Conservation (phyloP, 2,329 filamentous ascomycete species). For the Cercospora zeina region DNA sequence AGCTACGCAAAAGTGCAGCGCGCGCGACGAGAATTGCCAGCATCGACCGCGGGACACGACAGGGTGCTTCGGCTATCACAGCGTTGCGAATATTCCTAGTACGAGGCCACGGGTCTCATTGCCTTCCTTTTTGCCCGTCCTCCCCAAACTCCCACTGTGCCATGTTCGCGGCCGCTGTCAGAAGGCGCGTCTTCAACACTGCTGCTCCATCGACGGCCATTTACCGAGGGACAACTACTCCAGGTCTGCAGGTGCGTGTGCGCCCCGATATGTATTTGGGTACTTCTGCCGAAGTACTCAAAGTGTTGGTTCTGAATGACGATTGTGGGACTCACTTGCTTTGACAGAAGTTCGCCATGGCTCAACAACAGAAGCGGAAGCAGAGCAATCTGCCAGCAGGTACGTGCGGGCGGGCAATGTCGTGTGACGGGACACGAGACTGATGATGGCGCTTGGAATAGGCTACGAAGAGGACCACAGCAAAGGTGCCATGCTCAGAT, state of each 20-base stretch:
- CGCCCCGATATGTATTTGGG: constrained; percentile 3
- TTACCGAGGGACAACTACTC: constrained; percentile 32
- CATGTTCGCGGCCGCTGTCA: constrained; percentile 35
- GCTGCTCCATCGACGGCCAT: constrained; percentile 23
- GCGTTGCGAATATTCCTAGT: constrained; percentile 10
- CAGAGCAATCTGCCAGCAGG: constrained; percentile 51
- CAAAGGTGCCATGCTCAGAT: constrained; percentile 79
- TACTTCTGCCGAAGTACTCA: constrained; percentile 7
- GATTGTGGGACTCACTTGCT: constrained; percentile 2
- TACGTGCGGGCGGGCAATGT: constrained; percentile 35
- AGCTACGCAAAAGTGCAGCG: constrained; percentile 8
- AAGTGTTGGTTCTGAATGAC: not conserved
- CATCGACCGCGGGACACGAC: constrained; percentile 19
- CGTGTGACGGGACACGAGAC: not conserved
- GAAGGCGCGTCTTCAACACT: constrained; percentile 29
- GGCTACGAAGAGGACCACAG: constrained; percentile 78
- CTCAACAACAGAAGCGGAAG: constrained; percentile 42
- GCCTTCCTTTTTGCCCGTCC: constrained; percentile 11
- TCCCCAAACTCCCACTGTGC: constrained; percentile 5
- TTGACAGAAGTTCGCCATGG: constrained; percentile 35
- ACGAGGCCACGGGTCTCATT: constrained; percentile 10
- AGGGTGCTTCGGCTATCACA: constrained; percentile 17
- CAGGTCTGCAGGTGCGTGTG: constrained; percentile 19
- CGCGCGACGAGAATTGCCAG: constrained; percentile 10
- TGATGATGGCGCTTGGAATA: constrained; percentile 39